Base-by-base conservation (phyloP, 257 asterid genomes). In the Penstemon newberryi region DNA sequence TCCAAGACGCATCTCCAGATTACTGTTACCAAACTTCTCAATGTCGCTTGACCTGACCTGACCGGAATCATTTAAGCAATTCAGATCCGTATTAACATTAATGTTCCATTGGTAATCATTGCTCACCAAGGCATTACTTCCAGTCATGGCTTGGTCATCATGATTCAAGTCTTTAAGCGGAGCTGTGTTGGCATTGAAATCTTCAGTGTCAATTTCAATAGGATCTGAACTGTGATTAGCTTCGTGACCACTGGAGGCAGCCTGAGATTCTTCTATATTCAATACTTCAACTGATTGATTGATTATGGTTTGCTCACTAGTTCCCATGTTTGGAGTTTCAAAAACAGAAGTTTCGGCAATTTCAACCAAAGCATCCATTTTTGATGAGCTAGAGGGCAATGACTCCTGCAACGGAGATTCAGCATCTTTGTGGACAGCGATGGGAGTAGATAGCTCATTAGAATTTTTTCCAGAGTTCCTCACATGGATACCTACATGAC, bases 401-500 rank as follows among this genome's bases (percentile, higher is more conserved):
- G 36, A 80, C 43, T 79, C 84, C 66, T 44, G 76, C 56, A 71
- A 43, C 9, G 74, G 72, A 72, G 95, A 67, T 60, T 79, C 88
- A 38, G 60, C 19, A 56, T 63, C 72, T 78, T 76, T 45, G 63
- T 69, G 73, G 66, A 70, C 76, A 75, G 70, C 59, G 33, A 51
- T 76, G 0, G 80, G 66, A 74, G 73, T 51, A 72, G 69, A 72
- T 67, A 77, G 77, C 56, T 79, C 89, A 70, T 77, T 78, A 56
- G 85, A 75, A 66, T 65, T 75, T 76, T 77, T 83, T 41, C 77
- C 86, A n/a, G 85, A 73, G 76, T 77, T 87, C 78, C 95, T 87
- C 74, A 87, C 96, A 66, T 93, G 97, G 73, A 78, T 82, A 18
- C 94, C 97, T 11, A 93, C 99, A 77, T 88, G 99, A 50, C 92